A percentile compares a stretch with the other conserved stretches of the same genome.
Conservation (phyloP, 257 asterid species). For the Fraxinus quadrangulata region DNA sequence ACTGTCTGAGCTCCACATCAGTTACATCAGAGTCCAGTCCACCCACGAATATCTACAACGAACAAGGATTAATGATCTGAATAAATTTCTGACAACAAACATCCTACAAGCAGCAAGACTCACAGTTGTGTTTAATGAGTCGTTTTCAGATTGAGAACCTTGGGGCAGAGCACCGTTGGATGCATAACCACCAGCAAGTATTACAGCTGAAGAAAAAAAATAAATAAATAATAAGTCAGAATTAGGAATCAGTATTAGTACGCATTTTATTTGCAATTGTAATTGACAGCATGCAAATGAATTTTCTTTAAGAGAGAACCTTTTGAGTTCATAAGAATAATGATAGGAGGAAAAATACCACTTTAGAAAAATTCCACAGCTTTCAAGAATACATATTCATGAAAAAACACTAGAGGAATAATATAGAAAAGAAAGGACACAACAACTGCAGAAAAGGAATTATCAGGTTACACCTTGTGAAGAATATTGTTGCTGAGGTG, state of each 20-base stretch:
- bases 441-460: constrained; percentile 10
- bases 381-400: neutral
- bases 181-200: constrained; percentile 53
- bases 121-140: constrained; percentile 54
- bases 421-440: neutral
- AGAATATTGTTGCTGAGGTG: constrained; percentile 59
- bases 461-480: constrained; percentile 59
- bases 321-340: constrained; percentile 2
- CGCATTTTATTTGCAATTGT: neutral
- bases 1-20: constrained; percentile 17
- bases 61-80: neutral
- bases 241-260: neutral
- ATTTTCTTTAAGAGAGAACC: neutral
- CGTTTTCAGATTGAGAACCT: constrained; percentile 43
- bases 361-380: neutral
- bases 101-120: constrained; percentile 27
- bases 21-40: constrained; percentile 5
- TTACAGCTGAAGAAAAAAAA: constrained; percentile 36
- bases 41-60: neutral
- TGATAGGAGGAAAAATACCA: constrained; percentile 2
- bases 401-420: neutral
- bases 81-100: neutral
- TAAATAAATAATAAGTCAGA: neutral
- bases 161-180: constrained; percentile 41
- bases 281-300: neutral